Evolutionary conservation across 495 filamentous ascomycete genomes (phyloP).

Genomic region (Talaromyces trachyspermus): DNA sequence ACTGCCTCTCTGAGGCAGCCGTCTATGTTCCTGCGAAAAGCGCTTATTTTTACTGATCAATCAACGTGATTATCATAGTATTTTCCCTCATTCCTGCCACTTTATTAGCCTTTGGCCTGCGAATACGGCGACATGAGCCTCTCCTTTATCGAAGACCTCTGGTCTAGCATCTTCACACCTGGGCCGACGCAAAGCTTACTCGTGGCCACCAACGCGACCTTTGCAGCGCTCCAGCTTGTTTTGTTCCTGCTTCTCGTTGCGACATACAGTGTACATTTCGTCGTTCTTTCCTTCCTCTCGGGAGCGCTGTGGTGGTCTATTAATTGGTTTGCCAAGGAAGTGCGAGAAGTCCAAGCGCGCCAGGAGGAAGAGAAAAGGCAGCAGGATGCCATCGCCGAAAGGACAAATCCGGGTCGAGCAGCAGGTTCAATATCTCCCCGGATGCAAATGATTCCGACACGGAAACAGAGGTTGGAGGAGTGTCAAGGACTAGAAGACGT

Average conservation of each 20-base stretch:
- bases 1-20: too few species aligned
- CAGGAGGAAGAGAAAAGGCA: conserved; percentile 47
- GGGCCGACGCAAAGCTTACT: conserved; percentile 83
- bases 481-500: conserved; percentile 15
- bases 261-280: conserved; percentile 84
- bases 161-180: conserved; percentile 85
- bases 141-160: conserved; percentile 73
- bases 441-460: conserved; percentile 34
- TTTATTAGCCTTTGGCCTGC: too few species aligned
- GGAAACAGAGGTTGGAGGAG: conserved; percentile 45
- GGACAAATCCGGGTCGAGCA: conserved; percentile 22
- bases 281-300: conserved; percentile 67
- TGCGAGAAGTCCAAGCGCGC: conserved; percentile 54
- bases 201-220: conserved; percentile 83
- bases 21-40: background rate
- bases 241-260: conserved; percentile 68
- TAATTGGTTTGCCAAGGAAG: conserved; percentile 91
- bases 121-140: conserved; percentile 12
- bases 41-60: background rate
- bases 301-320: conserved; percentile 84
- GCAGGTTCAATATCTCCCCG: conserved; percentile 20
- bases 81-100: background rate
- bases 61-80: background rate
- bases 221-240: conserved; percentile 74
- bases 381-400: conserved; percentile 13